Evolutionary conservation across 2,329 filamentous ascomycete genomes (phyloP), one percentile per base, ranked within the genome.

Genomic region (Dactylellina drechsleri): DNA sequence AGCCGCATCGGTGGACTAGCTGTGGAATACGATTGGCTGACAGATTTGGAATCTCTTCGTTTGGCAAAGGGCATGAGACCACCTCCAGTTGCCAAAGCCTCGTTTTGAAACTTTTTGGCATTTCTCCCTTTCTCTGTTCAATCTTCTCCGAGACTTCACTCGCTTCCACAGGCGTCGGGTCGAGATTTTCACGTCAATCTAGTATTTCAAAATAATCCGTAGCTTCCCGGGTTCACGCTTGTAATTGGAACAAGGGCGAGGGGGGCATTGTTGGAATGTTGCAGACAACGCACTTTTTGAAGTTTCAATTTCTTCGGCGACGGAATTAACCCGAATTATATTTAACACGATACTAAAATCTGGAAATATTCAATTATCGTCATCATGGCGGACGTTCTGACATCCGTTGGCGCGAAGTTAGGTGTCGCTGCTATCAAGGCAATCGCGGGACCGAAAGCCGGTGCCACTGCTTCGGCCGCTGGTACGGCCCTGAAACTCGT

Each of bases 361-460:
- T 18, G 16, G 6, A 23, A n/a, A 5, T 47, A 6, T 13, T 47
- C 20, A 10, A 18, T 18, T 52, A 5, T 52, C 18, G 23, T 7
- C n/a, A 31, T 8, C 4, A 74, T 74, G 70, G 70, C 58, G 28
- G 70, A 67, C n/a, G 20, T 67, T 5, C 31, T 74, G 26, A 45
- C 61, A 40, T 67, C 61, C 28, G 57, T 56, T 28, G 70, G 62
- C n/a, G 56, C 58, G 10, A 74, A 74, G 28, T 57, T 74, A 2
- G 70, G 70, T 2, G 31, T 64, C 50, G 47, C 54, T 7, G 68
- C 68, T 18, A 36, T 74, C 56, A 74, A 74, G 26, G 56, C 61
- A 6, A 66, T 74, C 18, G 54, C 65, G 15, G 65, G 65, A 18
- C 26, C 26, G 26, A 57, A 61, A 2, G 16, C 41, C n/a, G 28